Base-by-base conservation (phyloP, 2,329 filamentous ascomycete species). In the Colletotrichum sp. region DNA sequence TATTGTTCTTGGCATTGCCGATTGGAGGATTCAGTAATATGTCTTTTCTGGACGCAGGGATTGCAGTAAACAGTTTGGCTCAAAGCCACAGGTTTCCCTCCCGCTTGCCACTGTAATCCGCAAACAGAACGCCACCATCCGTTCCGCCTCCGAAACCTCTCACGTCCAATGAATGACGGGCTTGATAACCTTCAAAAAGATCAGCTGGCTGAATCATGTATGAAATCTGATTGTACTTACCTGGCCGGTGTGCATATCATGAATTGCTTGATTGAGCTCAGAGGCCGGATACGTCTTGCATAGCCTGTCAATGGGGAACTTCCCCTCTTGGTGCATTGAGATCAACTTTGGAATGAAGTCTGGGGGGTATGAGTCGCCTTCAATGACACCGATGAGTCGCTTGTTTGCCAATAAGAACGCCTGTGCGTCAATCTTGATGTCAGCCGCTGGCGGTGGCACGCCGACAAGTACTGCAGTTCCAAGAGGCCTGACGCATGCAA, bases 361-460 rank as follows among this genome's bases (percentile, higher is more conserved):
- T 3, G 72, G 21, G 12, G 68, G 72, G 15, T 62, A 59, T 1
- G 72, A 66, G 15, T 71, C 68, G 34, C 72, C 72, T n/a, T 75
- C 72, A 28, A 75, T 66, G 2, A 75, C 18, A 6, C 72, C 72
- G 8, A 75, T 62, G 18, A 71, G 63, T 30, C 21, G 57, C 24
- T 75, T 75, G 52, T 75, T 75, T 13, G 18, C 68, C 8, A 67
- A 21, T 30, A 75, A 36, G 68, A 75, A 75, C 34, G 52, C 52
- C 32, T 75, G 68, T 12, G 72, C 34, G 62, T 75, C 69, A n/a
- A 75, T 57, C 36, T 75, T 75, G 34, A 75, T 75, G 24, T 39
- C 52, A 6, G 59, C 62, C 16, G 49, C 72, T 6, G 72, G 68
- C 3, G 72, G 72, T 24, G 72, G 72, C 26, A 75, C 72, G n/a